Conservation (phyloP, 2,329 filamentous ascomycete genomes). For the Botryotinia globosa region DNA sequence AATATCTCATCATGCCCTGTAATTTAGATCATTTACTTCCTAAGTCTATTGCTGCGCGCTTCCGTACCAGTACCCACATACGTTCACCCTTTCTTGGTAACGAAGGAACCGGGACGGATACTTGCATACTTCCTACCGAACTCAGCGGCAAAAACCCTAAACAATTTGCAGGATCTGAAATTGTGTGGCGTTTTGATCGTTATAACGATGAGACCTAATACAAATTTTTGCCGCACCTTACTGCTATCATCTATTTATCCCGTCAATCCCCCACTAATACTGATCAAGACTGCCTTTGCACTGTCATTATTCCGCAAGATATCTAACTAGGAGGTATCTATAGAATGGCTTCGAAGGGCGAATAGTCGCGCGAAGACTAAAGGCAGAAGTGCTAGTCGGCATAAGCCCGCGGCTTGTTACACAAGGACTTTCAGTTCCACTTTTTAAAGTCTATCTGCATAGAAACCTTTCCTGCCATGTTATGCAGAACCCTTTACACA, state of each 20-base stretch:
- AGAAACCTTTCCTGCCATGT: neutral
- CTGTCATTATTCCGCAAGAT: neutral
- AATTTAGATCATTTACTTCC: neutral
- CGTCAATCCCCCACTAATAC: no score
- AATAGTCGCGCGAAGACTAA: neutral
- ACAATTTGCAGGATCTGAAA: neutral
- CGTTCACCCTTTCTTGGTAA: conserved; percentile 13
- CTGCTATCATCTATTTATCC: neutral
- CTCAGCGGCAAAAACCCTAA: conserved; percentile 1
- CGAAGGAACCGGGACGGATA: conserved; percentile 1
- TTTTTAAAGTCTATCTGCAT: neutral
- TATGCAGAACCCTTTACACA: neutral
- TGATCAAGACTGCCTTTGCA: neutral
- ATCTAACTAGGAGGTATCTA: no score
- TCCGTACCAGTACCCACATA: neutral
- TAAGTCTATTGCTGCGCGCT: neutral
- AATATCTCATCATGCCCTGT: neutral
- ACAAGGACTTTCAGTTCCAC: neutral
- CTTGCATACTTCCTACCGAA: conserved; percentile 10
- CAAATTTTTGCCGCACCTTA: neutral
- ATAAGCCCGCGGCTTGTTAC: neutral
- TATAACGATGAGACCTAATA: neutral
- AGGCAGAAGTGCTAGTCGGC: neutral
- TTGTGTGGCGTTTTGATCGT: neutral
- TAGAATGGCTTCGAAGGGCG: neutral